phyloP scores from a whole-genome alignment of 2,329 filamentous ascomycete species.

The Sarocladium strictum region DNA sequence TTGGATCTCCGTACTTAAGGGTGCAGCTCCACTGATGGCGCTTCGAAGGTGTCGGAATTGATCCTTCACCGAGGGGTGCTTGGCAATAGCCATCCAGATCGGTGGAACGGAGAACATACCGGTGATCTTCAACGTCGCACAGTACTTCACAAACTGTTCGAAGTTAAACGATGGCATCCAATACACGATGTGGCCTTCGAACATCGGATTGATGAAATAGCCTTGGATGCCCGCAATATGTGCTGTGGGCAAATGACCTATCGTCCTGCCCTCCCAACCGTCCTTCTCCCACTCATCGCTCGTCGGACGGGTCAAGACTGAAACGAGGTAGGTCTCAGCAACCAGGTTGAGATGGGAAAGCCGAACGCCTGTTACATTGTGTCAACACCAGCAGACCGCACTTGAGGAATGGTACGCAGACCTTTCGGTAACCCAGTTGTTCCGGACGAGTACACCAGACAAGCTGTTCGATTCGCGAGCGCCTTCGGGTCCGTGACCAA shows the following conservation, averaged over 20 bases:
- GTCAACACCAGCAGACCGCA: neutral
- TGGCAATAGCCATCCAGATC: conserved; percentile 54
- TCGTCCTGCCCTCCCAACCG: conserved; percentile 25
- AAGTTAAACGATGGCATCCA: conserved; percentile 61
- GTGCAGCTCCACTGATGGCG: conserved; percentile 49
- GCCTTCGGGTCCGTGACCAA: conserved; percentile 42
- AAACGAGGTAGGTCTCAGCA: conserved; percentile 25
- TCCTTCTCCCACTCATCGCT: conserved; percentile 19
- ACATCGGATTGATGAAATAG: conserved; percentile 35
- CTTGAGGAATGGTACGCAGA: neutral
- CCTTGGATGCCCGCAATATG: conserved; percentile 40
- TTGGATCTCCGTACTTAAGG: conserved; percentile 49
- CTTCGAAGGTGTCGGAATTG: conserved; percentile 45
- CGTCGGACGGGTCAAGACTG: conserved; percentile 23
- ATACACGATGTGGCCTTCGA: conserved; percentile 43
- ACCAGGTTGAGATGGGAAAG: conserved; percentile 41
- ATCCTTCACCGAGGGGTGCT: conserved; percentile 46
- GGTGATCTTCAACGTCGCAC: conserved; percentile 43
- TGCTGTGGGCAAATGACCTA: conserved; percentile 38
- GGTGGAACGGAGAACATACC: conserved; percentile 55
- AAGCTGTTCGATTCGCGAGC: conserved; percentile 35
- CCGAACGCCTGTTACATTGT: conserved; percentile 25
- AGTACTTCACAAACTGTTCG: conserved; percentile 46
- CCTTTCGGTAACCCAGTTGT: conserved; percentile 44
- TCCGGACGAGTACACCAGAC: conserved; percentile 41